Evolutionary conservation across 2,329 filamentous ascomycete genomes (phyloP).

Genomic region (Aspergillus udagawae): DNA sequence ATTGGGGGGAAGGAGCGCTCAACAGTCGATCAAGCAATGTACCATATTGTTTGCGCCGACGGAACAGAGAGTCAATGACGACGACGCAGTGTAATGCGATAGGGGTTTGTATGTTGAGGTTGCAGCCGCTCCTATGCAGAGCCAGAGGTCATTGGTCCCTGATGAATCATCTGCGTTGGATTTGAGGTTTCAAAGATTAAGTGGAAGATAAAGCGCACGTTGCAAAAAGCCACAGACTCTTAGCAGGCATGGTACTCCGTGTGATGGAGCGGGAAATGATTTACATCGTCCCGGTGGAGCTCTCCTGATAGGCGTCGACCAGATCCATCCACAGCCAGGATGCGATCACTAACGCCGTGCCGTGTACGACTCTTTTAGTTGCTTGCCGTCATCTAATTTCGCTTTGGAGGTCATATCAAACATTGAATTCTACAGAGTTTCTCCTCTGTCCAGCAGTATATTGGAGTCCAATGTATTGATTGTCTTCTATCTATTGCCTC

Average conservation of each 20-base stretch:
- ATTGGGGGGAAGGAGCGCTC: not conserved
- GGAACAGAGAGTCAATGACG: constrained; percentile 4
- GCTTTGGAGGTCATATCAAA: not conserved
- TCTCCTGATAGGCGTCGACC: too few species aligned
- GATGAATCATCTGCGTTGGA: not conserved
- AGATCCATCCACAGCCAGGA: not conserved
- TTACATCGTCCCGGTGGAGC: constrained; percentile 9
- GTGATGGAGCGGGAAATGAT: constrained; percentile 7
- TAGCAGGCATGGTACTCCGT: not conserved
- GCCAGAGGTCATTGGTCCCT: not conserved
- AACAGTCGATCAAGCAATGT: constrained; percentile 7
- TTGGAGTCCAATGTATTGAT: not conserved
- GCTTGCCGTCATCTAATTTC: not conserved
- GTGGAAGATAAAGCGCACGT: constrained; percentile 3
- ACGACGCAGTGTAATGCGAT: constrained; percentile 5
- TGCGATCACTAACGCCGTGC: not conserved
- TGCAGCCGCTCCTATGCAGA: not conserved
- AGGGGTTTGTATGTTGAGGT: not conserved
- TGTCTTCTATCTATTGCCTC: not conserved
- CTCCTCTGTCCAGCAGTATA: not conserved
- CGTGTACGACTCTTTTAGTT: not conserved
- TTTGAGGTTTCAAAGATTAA: not conserved
- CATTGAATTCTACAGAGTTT: not conserved
- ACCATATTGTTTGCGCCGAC: constrained; percentile 6
- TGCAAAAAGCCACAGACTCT: constrained; percentile 8